Conservation (phyloP, 2,329 filamentous ascomycete genomes). For the Huntiella abstrusa region DNA sequence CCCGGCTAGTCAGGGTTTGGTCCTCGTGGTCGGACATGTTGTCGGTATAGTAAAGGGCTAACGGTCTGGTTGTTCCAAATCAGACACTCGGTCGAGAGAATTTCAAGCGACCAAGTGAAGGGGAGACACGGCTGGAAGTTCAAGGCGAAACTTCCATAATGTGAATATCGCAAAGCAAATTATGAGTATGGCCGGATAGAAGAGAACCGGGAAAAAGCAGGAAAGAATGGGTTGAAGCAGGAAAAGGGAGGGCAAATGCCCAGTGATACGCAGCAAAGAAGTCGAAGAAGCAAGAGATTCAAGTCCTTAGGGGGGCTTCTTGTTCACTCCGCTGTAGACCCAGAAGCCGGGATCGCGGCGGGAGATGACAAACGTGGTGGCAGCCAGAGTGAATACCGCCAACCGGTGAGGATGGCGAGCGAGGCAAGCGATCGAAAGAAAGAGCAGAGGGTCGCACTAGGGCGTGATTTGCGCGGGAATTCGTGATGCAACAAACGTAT, state of each 20-base stretch:
- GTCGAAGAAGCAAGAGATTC: neutral
- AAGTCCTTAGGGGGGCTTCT: slow-evolving; percentile 75
- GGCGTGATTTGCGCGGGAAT: neutral
- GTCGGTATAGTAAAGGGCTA: slow-evolving; percentile 4
- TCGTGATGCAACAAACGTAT: too few relatives aligned
- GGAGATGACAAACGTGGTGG: slow-evolving; percentile 27
- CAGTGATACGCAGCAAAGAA: neutral
- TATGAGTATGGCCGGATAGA: neutral
- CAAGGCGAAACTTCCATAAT: too few relatives aligned
- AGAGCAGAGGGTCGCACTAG: neutral
- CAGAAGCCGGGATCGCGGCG: slow-evolving; percentile 81
- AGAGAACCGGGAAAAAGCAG: neutral
- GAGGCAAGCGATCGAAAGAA: neutral
- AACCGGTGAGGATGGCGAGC: slow-evolving; percentile 3
- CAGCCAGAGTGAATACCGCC: slow-evolving; percentile 12
- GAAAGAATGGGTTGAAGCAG: neutral
- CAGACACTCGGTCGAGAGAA: neutral
- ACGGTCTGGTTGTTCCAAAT: neutral
- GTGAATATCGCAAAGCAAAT: neutral
- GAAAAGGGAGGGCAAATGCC: neutral
- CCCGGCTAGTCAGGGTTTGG: slow-evolving; percentile 24
- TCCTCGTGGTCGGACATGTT: slow-evolving; percentile 52
- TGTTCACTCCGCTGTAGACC: slow-evolving; percentile 93
- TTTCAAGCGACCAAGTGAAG: too few relatives aligned
- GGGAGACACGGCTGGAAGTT: too few relatives aligned